Percentiles rank a stretch among this genome's conserved stretches.
phyloP scores from a whole-genome alignment of 306 rosid species.

The Bauhinia variegata region DNA sequence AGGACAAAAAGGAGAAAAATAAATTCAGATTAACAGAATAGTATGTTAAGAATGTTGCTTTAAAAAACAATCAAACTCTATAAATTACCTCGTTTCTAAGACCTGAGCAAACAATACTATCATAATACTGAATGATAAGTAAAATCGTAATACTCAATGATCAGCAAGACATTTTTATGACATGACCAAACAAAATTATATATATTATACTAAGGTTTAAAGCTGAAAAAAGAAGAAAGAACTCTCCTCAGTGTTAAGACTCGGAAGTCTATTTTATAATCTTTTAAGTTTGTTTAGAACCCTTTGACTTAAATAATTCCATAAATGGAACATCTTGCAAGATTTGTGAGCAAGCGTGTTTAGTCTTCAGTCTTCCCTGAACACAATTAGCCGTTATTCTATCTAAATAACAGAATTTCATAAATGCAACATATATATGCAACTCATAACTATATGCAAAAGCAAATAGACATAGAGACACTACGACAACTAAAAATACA shows the following conservation, averaged over 20 bases:
- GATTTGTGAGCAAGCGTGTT: conserved; percentile 2
- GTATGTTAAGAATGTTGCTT: conserved; percentile 8
- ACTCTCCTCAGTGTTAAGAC: background rate
- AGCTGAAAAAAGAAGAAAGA: background rate
- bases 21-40: conserved; percentile 6
- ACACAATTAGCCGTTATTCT: background rate
- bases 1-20: conserved; percentile 9
- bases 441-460: background rate
- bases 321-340: background rate
- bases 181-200: background rate
- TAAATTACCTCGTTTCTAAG: conserved; percentile 1
- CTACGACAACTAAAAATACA: background rate
- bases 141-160: background rate
- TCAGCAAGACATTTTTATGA: background rate
- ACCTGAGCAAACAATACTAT: background rate
- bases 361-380: background rate
- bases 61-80: conserved; percentile 5
- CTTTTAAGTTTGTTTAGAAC: conserved; percentile 17
- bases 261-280: too few species aligned
- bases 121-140: too few species aligned
- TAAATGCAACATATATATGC: background rate
- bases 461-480: background rate
- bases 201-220: background rate
- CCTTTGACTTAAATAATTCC: too few species aligned
- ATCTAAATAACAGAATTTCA: background rate